Conservation (phyloP, 2,329 filamentous ascomycete species). For the Pseudopyrenochaeta lycopersici region DNA sequence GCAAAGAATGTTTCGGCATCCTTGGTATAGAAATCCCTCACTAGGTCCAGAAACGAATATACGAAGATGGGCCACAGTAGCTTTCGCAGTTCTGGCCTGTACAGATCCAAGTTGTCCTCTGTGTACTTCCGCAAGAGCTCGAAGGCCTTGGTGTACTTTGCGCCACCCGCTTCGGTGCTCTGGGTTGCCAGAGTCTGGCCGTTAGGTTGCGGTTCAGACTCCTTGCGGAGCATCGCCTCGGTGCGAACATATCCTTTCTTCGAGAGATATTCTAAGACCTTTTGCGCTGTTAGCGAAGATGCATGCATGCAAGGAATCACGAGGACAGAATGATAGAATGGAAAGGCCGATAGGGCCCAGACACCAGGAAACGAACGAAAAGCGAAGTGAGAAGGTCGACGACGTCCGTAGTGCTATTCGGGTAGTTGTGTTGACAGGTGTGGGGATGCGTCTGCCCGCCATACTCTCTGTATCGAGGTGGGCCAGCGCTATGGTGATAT, state of each 20-base stretch:
- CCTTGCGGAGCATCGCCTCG: constrained; percentile 89
- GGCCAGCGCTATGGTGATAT: not conserved
- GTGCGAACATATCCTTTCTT: constrained; percentile 96
- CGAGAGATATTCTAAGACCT: constrained; percentile 92
- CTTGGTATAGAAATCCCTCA: constrained; percentile 73
- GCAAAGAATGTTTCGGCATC: constrained; percentile 80
- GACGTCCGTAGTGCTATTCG: not conserved
- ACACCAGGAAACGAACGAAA: not conserved
- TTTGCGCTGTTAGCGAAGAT: constrained; percentile 13
- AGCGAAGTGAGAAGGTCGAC: not conserved
- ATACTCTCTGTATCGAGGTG: not conserved
- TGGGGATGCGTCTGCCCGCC: not conserved
- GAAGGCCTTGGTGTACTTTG: constrained; percentile 80
- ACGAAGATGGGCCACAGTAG: constrained; percentile 94
- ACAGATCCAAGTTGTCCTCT: constrained; percentile 90
- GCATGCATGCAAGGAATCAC: too few relatives aligned
- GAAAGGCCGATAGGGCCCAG: not conserved
- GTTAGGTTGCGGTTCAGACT: constrained; percentile 85
- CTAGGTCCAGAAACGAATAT: constrained; percentile 86
- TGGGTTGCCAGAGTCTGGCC: constrained; percentile 75
- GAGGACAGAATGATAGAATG: not conserved
- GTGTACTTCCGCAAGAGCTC: constrained; percentile 81
- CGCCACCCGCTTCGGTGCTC: constrained; percentile 74
- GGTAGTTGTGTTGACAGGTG: not conserved
- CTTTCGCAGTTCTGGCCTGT: constrained; percentile 88